Conservation (phyloP, 164 flowering plant genomes). For the Macadamia integrifolia region DNA sequence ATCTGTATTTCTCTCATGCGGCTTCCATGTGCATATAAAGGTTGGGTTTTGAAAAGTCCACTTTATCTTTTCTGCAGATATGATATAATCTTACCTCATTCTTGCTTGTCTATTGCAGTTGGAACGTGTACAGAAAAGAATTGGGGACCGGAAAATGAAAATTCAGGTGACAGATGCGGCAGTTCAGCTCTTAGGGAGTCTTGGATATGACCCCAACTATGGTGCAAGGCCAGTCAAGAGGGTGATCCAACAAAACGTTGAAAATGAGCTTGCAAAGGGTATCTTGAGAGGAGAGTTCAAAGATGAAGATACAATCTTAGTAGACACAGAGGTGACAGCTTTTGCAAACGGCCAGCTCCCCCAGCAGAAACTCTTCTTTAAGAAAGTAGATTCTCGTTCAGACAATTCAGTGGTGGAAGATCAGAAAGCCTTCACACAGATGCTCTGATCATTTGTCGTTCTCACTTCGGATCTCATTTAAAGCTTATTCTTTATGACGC, state of each 20-base stretch:
- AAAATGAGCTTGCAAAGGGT: constrained; percentile 93
- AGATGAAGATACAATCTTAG: constrained; percentile 69
- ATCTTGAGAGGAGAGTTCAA: constrained; percentile 87
- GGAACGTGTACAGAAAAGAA: constrained; percentile 82
- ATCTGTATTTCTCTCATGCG: too few species aligned
- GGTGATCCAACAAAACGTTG: constrained; percentile 86
- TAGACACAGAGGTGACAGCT: constrained; percentile 82
- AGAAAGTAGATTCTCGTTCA: constrained; percentile 31
- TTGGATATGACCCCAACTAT: constrained; percentile 93
- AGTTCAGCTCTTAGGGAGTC: constrained; percentile 65
- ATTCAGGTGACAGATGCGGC: constrained; percentile 72
- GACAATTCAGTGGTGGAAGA: constrained; percentile 24
- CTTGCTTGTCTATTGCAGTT: constrained; percentile 35
- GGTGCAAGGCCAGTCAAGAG: constrained; percentile 98
- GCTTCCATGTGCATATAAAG: neutral
- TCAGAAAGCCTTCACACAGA: constrained; percentile 36
- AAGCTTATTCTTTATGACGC: too few species aligned
- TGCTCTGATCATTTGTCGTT: constrained; percentile 4
- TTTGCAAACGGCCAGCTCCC: constrained; percentile 85
- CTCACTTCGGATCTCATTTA: too few species aligned
- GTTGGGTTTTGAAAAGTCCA: neutral
- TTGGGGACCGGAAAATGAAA: constrained; percentile 77
- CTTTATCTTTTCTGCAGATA: neutral
- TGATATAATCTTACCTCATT: neutral
- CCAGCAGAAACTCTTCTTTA: constrained; percentile 75